These are phyloP conservation scores for Prunus yedoensis DNA, from an alignment of 331 rosid species.

Conservation along the genomic window DNA sequence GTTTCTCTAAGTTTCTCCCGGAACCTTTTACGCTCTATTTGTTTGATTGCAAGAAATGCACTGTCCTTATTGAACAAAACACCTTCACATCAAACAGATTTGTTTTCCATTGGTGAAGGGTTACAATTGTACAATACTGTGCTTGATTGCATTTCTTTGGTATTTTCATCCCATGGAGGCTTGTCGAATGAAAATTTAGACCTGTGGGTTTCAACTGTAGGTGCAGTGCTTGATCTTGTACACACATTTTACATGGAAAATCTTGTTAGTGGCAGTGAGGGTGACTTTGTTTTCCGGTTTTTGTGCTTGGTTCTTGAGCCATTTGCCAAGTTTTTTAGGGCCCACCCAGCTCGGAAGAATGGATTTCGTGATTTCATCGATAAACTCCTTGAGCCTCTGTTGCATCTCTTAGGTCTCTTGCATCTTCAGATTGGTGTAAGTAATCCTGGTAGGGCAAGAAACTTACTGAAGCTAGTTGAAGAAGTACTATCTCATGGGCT, in stretches of 20 bases:
- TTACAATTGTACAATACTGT: conserved; percentile 45
- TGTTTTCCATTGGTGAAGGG: conserved; percentile 32
- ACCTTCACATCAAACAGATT: conserved; percentile 28
- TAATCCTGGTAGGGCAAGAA: conserved; percentile 40
- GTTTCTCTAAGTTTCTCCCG: conserved; percentile 57
- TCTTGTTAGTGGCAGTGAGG: conserved; percentile 41
- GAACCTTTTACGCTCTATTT: conserved; percentile 60
- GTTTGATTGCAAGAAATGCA: conserved; percentile 51
- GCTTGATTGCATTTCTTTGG: conserved; percentile 66
- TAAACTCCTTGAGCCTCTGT: conserved; percentile 75
- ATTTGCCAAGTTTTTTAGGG: conserved; percentile 71
- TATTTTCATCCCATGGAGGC: conserved; percentile 77
- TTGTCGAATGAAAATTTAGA: conserved; percentile 69
- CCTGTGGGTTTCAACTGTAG: conserved; percentile 61
- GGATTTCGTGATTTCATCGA: conserved; percentile 70
- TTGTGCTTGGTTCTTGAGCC: conserved; percentile 70
- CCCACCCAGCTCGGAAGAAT: conserved; percentile 61
- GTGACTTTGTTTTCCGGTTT: conserved; percentile 47
- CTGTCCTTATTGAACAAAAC: conserved; percentile 32
- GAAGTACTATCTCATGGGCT: conserved; percentile 74
- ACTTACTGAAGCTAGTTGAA: conserved; percentile 52
- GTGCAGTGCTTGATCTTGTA: conserved; percentile 55
- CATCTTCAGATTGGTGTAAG: conserved; percentile 40
- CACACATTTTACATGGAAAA: conserved; percentile 39
- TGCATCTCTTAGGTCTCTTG: conserved; percentile 62